Evolutionary conservation across 306 rosid species (phyloP).

Genomic region (Inga leiocalycina): DNA sequence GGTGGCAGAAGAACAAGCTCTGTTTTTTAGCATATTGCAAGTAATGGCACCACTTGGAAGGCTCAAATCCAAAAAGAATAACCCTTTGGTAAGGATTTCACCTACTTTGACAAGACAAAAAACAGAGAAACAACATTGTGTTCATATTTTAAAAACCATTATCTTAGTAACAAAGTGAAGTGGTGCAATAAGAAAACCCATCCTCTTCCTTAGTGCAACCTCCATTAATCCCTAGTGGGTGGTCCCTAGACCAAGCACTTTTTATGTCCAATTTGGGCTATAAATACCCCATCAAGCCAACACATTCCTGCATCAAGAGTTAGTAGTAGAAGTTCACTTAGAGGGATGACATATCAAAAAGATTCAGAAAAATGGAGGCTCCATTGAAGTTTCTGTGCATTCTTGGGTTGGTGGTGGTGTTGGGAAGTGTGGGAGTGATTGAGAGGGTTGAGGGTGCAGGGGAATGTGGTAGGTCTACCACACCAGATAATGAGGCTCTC

Average conservation of each 20-base stretch:
- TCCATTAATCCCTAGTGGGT: constrained; percentile 51
- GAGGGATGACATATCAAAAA: not conserved
- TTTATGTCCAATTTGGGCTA: constrained; percentile 29
- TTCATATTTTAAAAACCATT: constrained; percentile 4
- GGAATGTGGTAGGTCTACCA: constrained; percentile 53
- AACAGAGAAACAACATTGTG: constrained; percentile 18
- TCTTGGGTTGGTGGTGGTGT: constrained; percentile 44
- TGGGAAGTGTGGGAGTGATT: constrained; percentile 32
- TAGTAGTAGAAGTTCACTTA: not conserved
- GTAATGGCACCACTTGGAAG: constrained; percentile 39
- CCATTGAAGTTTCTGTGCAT: constrained; percentile 43
- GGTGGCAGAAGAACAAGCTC: constrained; percentile 38
- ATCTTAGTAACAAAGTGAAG: constrained; percentile 27
- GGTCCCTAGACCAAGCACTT: constrained; percentile 43
- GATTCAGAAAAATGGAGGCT: constrained; percentile 36
- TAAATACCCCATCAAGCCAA: constrained; percentile 40
- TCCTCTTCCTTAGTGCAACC: constrained; percentile 46
- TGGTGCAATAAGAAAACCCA: constrained; percentile 36
- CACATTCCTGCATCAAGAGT: constrained; percentile 30
- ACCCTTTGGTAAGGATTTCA: not conserved
- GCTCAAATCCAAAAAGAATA: constrained; percentile 12
- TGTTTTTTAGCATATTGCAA: constrained; percentile 4
- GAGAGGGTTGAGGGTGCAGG: constrained; percentile 52
- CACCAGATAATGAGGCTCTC: constrained; percentile 59
- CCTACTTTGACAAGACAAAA: constrained; percentile 31